phyloP scores from a whole-genome alignment of 78 protist species.

The Tieghemostelium lacteum region DNA sequence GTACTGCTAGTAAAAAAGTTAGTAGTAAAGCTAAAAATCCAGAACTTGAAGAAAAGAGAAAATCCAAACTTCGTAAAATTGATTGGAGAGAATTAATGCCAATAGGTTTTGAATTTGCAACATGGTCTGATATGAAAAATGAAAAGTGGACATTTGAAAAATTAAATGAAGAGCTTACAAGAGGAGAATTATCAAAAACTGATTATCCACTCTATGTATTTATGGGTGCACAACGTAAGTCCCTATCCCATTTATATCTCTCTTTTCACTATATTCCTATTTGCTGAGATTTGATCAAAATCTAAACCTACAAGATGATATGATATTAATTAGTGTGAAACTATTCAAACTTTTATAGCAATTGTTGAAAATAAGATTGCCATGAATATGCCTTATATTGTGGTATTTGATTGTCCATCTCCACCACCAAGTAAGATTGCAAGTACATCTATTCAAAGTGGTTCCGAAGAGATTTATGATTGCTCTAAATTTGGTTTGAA shows the following conservation, averaged over 20 bases:
- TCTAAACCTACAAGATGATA: too few species aligned
- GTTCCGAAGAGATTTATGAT: slow-evolving; percentile 31
- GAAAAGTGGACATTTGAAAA: slow-evolving; percentile 39
- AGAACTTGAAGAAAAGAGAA: not conserved
- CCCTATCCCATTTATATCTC: not conserved
- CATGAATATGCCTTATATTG: slow-evolving; percentile 61
- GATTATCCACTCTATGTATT: slow-evolving; percentile 56
- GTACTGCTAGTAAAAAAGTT: not conserved
- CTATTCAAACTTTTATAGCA: slow-evolving; percentile 10
- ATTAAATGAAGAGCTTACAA: slow-evolving; percentile 8
- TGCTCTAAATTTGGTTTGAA: not conserved
- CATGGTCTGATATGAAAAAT: slow-evolving; percentile 7
- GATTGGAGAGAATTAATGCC: slow-evolving; percentile 65
- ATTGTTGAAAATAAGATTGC: slow-evolving; percentile 43
- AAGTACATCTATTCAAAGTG: slow-evolving; percentile 53
- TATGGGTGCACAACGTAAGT: slow-evolving; percentile 72
- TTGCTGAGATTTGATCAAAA: not conserved
- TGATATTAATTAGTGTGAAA: not conserved
- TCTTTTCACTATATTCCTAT: not conserved
- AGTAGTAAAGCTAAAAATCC: not conserved
- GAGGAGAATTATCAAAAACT: slow-evolving; percentile 21
- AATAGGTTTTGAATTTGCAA: slow-evolving; percentile 52
- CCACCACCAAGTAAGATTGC: slow-evolving; percentile 42
- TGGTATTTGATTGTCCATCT: slow-evolving; percentile 48
- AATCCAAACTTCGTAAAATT: not conserved